Evolutionary conservation across 192 early-diverging fungal species (phyloP), one percentile per base, ranked within the genome.

Genomic region (Backusella luteola): DNA sequence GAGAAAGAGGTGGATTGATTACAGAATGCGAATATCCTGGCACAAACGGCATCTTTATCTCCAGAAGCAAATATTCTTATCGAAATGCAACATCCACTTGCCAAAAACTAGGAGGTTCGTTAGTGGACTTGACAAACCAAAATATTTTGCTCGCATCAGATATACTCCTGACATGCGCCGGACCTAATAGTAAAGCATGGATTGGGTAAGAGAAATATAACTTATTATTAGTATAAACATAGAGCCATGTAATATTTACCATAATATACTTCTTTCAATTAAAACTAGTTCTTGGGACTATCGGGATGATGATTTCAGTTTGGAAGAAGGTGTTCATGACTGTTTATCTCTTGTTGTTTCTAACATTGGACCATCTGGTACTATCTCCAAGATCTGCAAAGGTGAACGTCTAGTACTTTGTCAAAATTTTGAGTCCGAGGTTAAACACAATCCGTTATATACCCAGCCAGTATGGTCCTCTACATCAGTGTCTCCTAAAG

Each of bases 71-170:
- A 21, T 46, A 46, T 14, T 26, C 70, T 19, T 49, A 49, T 32
- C 17, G 3, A 19, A 23, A 39, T 49, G 70, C 70, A 44, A 21
- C 39, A 34, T 29, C 8, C 1, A 44, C 42, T 34, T 71, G 70
- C 19, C 6, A 6, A 2, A 44, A 36, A 19, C 23, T 42, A 9
- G 70, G 70, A 32, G 70, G 70, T 32, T 71, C 41, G 2, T 49
- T 71, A 29, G 70, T 41, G 4, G 70, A 71, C 46, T 44, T 71
- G 42, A 32, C 70, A 17, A 26, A 23, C 14, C 11, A 3, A 71
- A 71, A 71, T 44, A 44, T 71, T 32, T 71, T 71, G 39, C 23
- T 71, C 14, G 70, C 70, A 14, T 46, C 70, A 32, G 70, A 71
- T 71, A 1, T 71, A 8, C 26, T 71, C 44, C 9, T 71, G 6